Evolutionary conservation across 306 rosid genomes (phyloP).

Genomic region (Citrullus amarus): DNA sequence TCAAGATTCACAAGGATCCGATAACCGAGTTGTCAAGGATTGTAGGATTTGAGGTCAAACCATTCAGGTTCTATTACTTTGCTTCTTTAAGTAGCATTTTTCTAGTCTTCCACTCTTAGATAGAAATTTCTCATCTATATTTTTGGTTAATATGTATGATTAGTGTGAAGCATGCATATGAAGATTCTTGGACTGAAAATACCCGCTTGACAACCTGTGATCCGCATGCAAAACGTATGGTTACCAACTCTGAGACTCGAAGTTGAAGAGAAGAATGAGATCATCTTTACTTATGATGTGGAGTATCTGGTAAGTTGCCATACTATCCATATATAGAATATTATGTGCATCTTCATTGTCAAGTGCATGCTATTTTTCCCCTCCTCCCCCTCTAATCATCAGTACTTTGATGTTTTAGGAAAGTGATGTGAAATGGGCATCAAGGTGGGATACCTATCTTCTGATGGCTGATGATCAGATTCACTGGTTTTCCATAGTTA

Average conservation of each 20-base stretch:
- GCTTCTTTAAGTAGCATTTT: constrained; percentile 1
- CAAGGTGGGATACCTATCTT: constrained; percentile 95
- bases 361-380: not conserved
- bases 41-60: constrained; percentile 86
- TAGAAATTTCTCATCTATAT: not conserved
- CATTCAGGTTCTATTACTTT: constrained; percentile 50
- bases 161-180: constrained; percentile 69
- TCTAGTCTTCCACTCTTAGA: not conserved
- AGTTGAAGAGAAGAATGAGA: constrained; percentile 75
- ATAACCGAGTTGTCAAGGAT: constrained; percentile 62
- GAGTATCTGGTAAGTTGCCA: constrained; percentile 62
- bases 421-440: constrained; percentile 94
- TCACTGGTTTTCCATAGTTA: constrained; percentile 92
- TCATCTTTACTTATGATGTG: constrained; percentile 77
- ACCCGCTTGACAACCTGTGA: constrained; percentile 66
- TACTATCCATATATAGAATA: not conserved
- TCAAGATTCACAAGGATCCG: constrained; percentile 69
- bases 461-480: constrained; percentile 93
- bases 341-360: not conserved
- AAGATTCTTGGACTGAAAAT: constrained; percentile 49
- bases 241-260: constrained; percentile 66
- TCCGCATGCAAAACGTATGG: constrained; percentile 56
- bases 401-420: constrained; percentile 33
- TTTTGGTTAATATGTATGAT: constrained; percentile 14
- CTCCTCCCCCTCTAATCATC: not conserved